Conservation (phyloP, 2,329 filamentous ascomycete species). For the Blastomyces emzantsi region DNA sequence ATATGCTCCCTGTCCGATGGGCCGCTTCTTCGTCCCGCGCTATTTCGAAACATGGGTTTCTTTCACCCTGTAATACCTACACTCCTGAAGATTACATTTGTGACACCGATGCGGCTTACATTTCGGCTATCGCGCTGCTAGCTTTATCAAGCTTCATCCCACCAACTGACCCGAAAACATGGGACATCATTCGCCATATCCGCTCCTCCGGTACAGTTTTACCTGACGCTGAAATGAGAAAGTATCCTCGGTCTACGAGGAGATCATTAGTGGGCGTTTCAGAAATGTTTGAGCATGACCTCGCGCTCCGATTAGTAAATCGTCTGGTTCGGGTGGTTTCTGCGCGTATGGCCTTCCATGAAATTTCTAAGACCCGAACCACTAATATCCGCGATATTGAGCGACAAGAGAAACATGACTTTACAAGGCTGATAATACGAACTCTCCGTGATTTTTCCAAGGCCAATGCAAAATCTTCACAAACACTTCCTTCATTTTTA, state of each 20-base stretch:
- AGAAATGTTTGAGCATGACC: slow-evolving; percentile 44
- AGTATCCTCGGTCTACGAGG: slow-evolving; percentile 23
- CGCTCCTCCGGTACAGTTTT: slow-evolving; percentile 32
- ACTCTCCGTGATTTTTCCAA: slow-evolving; percentile 23
- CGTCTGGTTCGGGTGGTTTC: slow-evolving; percentile 43
- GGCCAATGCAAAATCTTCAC: background rate
- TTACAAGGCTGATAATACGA: slow-evolving; percentile 31
- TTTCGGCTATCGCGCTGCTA: slow-evolving; percentile 31
- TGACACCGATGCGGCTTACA: slow-evolving; percentile 33
- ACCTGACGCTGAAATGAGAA: slow-evolving; percentile 31
- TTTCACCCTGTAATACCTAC: background rate
- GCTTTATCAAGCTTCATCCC: slow-evolving; percentile 32
- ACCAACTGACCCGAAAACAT: slow-evolving; percentile 28
- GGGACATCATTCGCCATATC: slow-evolving; percentile 36
- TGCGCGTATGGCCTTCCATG: slow-evolving; percentile 41
- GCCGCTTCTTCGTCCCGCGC: slow-evolving; percentile 21
- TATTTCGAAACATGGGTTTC: slow-evolving; percentile 6
- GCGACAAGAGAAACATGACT: slow-evolving; percentile 22
- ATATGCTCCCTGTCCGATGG: slow-evolving; percentile 17
- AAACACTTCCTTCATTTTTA: background rate
- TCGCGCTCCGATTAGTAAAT: slow-evolving; percentile 43
- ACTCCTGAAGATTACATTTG: slow-evolving; percentile 26
- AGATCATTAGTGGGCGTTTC: slow-evolving; percentile 27
- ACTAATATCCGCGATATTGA: slow-evolving; percentile 23
- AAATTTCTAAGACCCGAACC: slow-evolving; percentile 36